Percentiles rank a stretch among this genome's conserved stretches.
Evolutionary conservation across 176 grass and related monocot species (phyloP).

Genomic region (Luzula sylvatica): DNA sequence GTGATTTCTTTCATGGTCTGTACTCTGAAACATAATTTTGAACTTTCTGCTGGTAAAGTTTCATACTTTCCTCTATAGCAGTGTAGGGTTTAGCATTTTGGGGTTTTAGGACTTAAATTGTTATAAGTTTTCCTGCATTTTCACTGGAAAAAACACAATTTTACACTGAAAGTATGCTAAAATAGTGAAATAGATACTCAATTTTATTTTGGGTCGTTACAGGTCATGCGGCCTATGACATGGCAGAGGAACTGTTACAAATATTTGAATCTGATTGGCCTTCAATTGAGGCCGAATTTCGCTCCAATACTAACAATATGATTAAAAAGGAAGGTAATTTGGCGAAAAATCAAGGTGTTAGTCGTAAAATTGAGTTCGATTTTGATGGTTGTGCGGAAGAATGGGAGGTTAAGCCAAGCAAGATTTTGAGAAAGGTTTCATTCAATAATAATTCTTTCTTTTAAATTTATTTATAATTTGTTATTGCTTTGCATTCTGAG

Average conservation of each 20-base stretch:
- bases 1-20: slow-evolving; percentile 10
- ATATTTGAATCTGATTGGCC: slow-evolving; percentile 19
- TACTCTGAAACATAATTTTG: not conserved
- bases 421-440: slow-evolving; percentile 14
- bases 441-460: too few relatives aligned
- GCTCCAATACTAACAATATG: not conserved
- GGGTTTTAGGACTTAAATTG: too few relatives aligned
- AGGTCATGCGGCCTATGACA: slow-evolving; percentile 17
- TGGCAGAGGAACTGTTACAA: slow-evolving; percentile 15
- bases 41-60: not conserved
- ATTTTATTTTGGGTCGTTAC: not conserved
- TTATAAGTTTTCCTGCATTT: too few relatives aligned
- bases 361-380: slow-evolving; percentile 14
- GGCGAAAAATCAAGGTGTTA: not conserved
- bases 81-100: too few relatives aligned
- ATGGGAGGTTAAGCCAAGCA: slow-evolving; percentile 17
- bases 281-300: slow-evolving; percentile 14
- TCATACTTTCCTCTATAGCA: too few relatives aligned
- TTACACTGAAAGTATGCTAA: not conserved
- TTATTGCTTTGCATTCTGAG: too few relatives aligned
- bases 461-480: too few relatives aligned
- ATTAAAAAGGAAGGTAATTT: not conserved
- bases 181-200: too few relatives aligned
- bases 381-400: slow-evolving; percentile 15
- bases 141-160: too few relatives aligned